These are phyloP conservation scores for Verticillium nubilum DNA, from an alignment of 2,329 filamentous ascomycete genomes.

Conservation along the genomic window DNA sequence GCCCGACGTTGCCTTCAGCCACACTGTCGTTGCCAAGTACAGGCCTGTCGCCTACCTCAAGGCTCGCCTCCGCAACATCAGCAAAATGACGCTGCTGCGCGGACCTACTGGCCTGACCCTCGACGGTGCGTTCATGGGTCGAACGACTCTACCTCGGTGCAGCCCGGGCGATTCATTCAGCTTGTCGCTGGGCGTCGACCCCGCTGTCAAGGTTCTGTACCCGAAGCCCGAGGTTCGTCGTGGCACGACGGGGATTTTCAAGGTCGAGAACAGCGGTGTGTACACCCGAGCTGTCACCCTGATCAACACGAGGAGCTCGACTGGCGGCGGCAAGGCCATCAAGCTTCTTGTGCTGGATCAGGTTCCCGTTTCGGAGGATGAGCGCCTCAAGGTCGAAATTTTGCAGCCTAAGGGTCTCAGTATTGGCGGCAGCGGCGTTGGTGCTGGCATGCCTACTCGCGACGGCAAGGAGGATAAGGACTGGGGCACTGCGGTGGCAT, in stretches of 20 bases:
- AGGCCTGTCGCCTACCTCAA: slow-evolving; percentile 55
- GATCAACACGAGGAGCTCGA: slow-evolving; percentile 39
- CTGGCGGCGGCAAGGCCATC: slow-evolving; percentile 27
- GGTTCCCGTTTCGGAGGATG: slow-evolving; percentile 57
- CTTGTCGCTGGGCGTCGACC: slow-evolving; percentile 55
- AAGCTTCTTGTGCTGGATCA: slow-evolving; percentile 52
- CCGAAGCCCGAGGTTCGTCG: slow-evolving; percentile 49
- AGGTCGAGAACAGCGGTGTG: slow-evolving; percentile 44
- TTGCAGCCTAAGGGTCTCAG: slow-evolving; percentile 41
- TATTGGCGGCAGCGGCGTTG: slow-evolving; percentile 29
- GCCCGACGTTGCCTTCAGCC: slow-evolving; percentile 44
- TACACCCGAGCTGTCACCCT: slow-evolving; percentile 45
- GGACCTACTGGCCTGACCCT: slow-evolving; percentile 54
- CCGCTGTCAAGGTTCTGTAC: slow-evolving; percentile 49
- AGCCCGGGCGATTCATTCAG: slow-evolving; percentile 47
- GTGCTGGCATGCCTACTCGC: slow-evolving; percentile 24
- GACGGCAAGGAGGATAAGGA: slow-evolving; percentile 26
- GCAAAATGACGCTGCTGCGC: slow-evolving; percentile 48
- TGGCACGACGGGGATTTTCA: slow-evolving; percentile 45
- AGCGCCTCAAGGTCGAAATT: slow-evolving; percentile 47
- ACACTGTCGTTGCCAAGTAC: slow-evolving; percentile 57
- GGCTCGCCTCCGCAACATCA: slow-evolving; percentile 50
- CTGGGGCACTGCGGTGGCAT: slow-evolving; percentile 50
- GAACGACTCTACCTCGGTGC: slow-evolving; percentile 48
- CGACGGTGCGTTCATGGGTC: slow-evolving; percentile 59